Evolutionary conservation across 2,329 filamentous ascomycete genomes (phyloP), one percentile per base, ranked within the genome.

Genomic region (Dactylonectria macrodidyma): DNA sequence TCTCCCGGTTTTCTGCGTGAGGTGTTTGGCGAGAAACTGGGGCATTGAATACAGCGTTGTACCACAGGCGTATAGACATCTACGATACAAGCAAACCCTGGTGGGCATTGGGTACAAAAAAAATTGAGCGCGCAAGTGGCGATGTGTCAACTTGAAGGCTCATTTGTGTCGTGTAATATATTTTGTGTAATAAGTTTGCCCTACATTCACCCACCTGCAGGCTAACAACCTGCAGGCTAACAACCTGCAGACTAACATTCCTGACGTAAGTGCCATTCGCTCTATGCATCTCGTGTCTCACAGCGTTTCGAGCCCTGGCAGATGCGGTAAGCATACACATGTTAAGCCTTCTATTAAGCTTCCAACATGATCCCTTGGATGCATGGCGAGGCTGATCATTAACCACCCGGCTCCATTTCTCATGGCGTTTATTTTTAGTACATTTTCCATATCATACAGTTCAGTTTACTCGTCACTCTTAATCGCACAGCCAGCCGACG

Each of bases 1-100:
- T 9, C 50, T 33, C 10, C 19, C 33, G 61, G 16, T 46, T 33
- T 44, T 50, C 38, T 52, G n/a, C 52, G 8, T 30, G 22, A 11
- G 61, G 59, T 69, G 58, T 70, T 67, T 11, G 22, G 66, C 54
- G 60, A 34, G 46, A 59, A 57, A 14, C 51, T 62, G 64, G 55
- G 60, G 52, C 56, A 55, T 62, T 68, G 66, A 48, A 70, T 70
- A 65, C 63, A 58, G 70, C 41, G 30, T 62, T 59, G 62, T 54
- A 65, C 69, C 67, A 67, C 67, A 72, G 48, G 60, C 66, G 62
- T 72, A 72, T 70, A 74, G 65, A 68, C 16, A 60, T 63, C 54
- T 4, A 60, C 47, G 68, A 73, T 73, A 71, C 66, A 71, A 73
- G 71, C 62, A 65, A 61, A 67, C 56, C 59, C 51, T 26, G 55